phyloP scores from a whole-genome alignment of 2,329 filamentous ascomycete species.

The Zymoseptoria tritici region DNA sequence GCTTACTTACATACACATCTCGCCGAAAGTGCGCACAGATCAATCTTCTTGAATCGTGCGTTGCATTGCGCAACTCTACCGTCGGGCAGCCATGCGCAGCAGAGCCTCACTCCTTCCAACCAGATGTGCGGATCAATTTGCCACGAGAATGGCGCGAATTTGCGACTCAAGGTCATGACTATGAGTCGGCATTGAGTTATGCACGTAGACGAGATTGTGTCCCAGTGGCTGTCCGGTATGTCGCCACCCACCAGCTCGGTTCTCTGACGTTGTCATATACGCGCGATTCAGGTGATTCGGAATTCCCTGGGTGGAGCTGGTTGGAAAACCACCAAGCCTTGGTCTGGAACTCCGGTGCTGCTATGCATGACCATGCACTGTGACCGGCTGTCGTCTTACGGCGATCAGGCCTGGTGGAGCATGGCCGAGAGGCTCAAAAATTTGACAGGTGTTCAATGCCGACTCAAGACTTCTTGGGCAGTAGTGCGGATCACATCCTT shows the following conservation, averaged over 20 bases:
- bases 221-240: not conserved
- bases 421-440: not conserved
- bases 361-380: not conserved
- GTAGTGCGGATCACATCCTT: not conserved
- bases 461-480: not conserved
- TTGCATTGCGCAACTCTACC: not conserved
- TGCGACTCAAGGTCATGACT: not conserved
- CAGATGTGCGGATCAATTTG: not conserved
- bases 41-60: not conserved
- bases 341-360: not conserved
- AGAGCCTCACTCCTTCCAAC: not conserved
- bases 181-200: not conserved
- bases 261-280: not conserved
- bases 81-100: conserved; percentile 5
- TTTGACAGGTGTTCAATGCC: not conserved
- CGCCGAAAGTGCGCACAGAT: not conserved
- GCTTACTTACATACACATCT: not conserved
- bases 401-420: not conserved
- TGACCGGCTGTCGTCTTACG: not conserved
- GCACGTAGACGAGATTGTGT: not conserved
- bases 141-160: not conserved
- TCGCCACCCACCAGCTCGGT: not conserved
- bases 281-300: not conserved
- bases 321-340: not conserved
- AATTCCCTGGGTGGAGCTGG: not conserved